Evolutionary conservation across 1,139 yeast species (phyloP).

Genomic region (Suhomyces taliae): DNA sequence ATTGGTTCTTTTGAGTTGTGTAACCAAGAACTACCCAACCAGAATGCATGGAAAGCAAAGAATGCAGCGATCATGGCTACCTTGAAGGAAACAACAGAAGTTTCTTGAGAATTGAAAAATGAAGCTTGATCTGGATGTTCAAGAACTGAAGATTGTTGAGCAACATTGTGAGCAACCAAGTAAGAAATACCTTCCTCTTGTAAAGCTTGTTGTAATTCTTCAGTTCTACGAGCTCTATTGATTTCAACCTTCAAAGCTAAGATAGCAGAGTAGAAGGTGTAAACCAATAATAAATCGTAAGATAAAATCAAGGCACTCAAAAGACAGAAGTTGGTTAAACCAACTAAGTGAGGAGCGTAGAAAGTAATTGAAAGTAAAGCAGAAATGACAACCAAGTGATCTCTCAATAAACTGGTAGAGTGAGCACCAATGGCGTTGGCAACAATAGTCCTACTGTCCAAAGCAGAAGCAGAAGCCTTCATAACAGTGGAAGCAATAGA

Average conservation of each 20-base stretch:
- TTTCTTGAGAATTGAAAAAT: constrained; percentile 26
- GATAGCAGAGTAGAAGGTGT: constrained; percentile 84
- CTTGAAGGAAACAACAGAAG: constrained; percentile 60
- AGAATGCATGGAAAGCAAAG: constrained; percentile 71
- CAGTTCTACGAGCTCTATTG: constrained; percentile 81
- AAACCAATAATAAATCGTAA: constrained; percentile 71
- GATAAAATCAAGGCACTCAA: constrained; percentile 71
- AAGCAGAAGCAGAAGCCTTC: constrained; percentile 32
- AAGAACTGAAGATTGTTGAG: constrained; percentile 59
- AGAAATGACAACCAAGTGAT: constrained; percentile 71
- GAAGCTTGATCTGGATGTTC: constrained; percentile 37
- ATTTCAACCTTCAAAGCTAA: constrained; percentile 89
- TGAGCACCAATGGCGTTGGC: constrained; percentile 64
- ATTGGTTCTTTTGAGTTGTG: constrained; percentile 38
- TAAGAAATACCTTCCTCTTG: constrained; percentile 93
- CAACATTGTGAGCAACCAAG: constrained; percentile 59
- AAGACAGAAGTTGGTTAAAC: constrained; percentile 83
- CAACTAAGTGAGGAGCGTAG: constrained; percentile 70
- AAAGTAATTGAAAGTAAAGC: constrained; percentile 69
- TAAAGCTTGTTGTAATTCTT: constrained; percentile 74
- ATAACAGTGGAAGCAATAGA: constrained; percentile 69
- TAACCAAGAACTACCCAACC: constrained; percentile 73
- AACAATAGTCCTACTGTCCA: constrained; percentile 48
- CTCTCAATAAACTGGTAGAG: constrained; percentile 73
- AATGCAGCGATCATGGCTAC: constrained; percentile 67